A percentile compares a stretch with the other conserved stretches of the same genome.
Conservation (phyloP, 768 basidiomycete species). For the Gymnopilus junonius region DNA sequence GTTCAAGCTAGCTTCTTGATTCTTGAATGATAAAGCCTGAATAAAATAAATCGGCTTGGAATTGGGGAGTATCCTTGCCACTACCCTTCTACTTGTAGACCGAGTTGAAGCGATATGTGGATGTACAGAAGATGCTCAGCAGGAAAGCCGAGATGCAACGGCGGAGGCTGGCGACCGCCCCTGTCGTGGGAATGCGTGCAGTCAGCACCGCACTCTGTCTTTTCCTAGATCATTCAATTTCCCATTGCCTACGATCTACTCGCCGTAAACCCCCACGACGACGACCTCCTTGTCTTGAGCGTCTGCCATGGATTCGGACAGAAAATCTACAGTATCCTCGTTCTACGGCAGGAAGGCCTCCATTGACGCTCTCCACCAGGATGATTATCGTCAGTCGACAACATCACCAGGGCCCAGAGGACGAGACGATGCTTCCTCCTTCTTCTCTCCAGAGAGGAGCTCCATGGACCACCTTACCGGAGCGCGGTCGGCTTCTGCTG, state of each 20-base stretch:
- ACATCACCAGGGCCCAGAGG: constrained; percentile 39
- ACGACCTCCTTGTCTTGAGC: background rate
- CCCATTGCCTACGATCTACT: constrained; percentile 1
- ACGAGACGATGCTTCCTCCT: constrained; percentile 73
- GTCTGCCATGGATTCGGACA: constrained; percentile 69
- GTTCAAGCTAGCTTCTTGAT: background rate
- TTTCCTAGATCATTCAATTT: too few species aligned
- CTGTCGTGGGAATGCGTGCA: constrained; percentile 7
- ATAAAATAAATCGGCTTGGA: too few species aligned
- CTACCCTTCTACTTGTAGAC: too few species aligned
- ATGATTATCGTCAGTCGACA: constrained; percentile 49
- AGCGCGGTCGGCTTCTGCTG: constrained; percentile 50
- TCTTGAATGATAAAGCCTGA: background rate
- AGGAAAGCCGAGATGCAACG: too few species aligned
- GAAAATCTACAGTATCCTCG: constrained; percentile 79
- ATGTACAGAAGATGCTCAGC: too few species aligned
- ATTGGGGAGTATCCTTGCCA: too few species aligned
- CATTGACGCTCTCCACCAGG: constrained; percentile 62
- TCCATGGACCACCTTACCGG: constrained; percentile 55
- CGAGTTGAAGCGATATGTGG: too few species aligned
- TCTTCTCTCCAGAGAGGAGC: constrained; percentile 55
- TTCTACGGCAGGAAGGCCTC: constrained; percentile 73
- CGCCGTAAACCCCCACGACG: background rate
- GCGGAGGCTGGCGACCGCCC: background rate
- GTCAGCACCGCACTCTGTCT: constrained; percentile 12